A percentile compares a stretch with the other conserved stretches of the same genome.
Evolutionary conservation across 352 stramenopile genomes (phyloP).

Genomic region (Pythium volutum): DNA sequence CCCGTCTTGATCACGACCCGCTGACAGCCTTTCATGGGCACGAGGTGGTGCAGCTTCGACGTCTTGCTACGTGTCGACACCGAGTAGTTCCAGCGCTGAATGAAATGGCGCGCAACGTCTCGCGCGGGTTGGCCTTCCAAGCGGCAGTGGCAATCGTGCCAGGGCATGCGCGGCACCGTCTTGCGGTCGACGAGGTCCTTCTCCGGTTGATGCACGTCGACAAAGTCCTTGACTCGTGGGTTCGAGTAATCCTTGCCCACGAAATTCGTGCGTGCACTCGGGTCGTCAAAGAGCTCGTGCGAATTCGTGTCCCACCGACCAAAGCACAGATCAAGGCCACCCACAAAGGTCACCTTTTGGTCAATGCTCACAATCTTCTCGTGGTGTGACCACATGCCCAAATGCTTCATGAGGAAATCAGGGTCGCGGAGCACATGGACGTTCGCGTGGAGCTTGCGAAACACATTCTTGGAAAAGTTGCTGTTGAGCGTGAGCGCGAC

Average conservation of each 20-base stretch:
- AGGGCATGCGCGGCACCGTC: constrained; percentile 74
- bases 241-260: constrained; percentile 86
- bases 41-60: constrained; percentile 67
- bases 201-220: constrained; percentile 71
- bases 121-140: constrained; percentile 73
- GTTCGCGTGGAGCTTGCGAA: constrained; percentile 69
- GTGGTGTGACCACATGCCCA: constrained; percentile 89
- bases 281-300: constrained; percentile 70
- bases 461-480: constrained; percentile 70
- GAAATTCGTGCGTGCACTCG: constrained; percentile 49
- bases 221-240: constrained; percentile 80
- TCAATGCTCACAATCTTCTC: constrained; percentile 92
- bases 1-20: constrained; percentile 34
- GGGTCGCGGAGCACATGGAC: constrained; percentile 88
- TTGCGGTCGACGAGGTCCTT: constrained; percentile 78
- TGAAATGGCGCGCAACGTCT: constrained; percentile 83
- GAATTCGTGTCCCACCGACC: constrained; percentile 79
- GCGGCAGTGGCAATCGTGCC: constrained; percentile 83
- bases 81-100: constrained; percentile 88
- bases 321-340: constrained; percentile 89
- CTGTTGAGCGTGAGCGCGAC: constrained; percentile 84
- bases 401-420: constrained; percentile 86
- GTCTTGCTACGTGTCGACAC: constrained; percentile 78
- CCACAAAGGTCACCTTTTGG: constrained; percentile 86
- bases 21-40: constrained; percentile 70